Percentiles rank a stretch among this genome's conserved stretches.
These are phyloP conservation scores for Yarrowia yakushimensis DNA, from an alignment of 805 yeast species.

Conservation along the genomic window DNA sequence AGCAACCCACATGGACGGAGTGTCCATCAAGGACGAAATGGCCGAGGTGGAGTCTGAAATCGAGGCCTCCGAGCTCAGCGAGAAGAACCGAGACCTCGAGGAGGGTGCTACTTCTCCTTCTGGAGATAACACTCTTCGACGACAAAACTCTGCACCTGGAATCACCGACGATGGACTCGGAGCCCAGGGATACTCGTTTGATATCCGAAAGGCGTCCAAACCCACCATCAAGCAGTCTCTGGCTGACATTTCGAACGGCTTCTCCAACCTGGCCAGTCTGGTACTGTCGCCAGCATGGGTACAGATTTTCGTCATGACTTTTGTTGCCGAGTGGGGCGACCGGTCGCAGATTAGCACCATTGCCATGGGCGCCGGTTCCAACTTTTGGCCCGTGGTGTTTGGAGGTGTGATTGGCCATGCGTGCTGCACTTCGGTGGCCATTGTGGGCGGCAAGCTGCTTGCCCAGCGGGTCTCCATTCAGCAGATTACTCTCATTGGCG, in stretches of 20 bases:
- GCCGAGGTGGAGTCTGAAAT: constrained; percentile 97
- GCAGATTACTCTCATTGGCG: constrained; percentile 88
- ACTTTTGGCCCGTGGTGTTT: constrained; percentile 80
- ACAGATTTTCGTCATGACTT: constrained; percentile 93
- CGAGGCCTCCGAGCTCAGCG: constrained; percentile 59
- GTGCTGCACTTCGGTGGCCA: constrained; percentile 85
- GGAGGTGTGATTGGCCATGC: constrained; percentile 93
- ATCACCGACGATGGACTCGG: constrained; percentile 38
- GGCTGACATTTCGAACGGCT: constrained; percentile 38
- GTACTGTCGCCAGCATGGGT: constrained; percentile 86
- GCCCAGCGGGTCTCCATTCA: constrained; percentile 90
- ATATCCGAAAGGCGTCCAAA: constrained; percentile 7
- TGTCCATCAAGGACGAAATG: constrained; percentile 91
- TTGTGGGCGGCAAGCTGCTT: constrained; percentile 83
- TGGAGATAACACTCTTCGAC: constrained; percentile 19
- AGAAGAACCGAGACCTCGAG: constrained; percentile 46
- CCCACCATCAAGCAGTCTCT: constrained; percentile 14
- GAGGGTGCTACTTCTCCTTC: not conserved
- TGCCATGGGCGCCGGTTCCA: constrained; percentile 96
- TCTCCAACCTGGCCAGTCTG: constrained; percentile 55
- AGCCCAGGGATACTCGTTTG: constrained; percentile 27
- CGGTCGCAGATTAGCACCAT: constrained; percentile 97
- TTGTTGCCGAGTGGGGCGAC: constrained; percentile 98
- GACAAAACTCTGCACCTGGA: constrained; percentile 31
- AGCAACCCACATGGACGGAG: constrained; percentile 71